Conservation (phyloP, 495 filamentous ascomycete species). For the Aspergillus avenaceus region DNA sequence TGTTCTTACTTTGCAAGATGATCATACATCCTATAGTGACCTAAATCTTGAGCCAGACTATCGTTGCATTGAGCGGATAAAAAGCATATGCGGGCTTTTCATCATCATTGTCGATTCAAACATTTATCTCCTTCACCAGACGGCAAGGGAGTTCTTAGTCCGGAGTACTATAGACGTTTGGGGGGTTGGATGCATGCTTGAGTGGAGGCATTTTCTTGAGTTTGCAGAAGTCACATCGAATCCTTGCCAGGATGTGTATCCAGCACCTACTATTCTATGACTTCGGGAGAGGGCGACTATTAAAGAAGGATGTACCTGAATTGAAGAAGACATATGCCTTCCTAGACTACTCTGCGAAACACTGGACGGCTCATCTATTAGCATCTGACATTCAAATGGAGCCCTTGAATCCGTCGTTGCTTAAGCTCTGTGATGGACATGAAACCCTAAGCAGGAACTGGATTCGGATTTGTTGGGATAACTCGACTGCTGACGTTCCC, state of each 20-base stretch:
- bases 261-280: constrained; percentile 19
- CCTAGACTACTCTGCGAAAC: constrained; percentile 26
- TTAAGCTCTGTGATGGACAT: constrained; percentile 10
- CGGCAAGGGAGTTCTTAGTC: constrained; percentile 36
- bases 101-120: constrained; percentile 26
- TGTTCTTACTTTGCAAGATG: constrained; percentile 32
- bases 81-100: constrained; percentile 38
- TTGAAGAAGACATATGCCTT: no score
- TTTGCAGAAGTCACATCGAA: constrained; percentile 18
- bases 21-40: no score
- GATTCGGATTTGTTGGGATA: not conserved
- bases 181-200: not conserved
- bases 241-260: constrained; percentile 30
- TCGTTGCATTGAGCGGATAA: constrained; percentile 19
- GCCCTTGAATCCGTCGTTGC: constrained; percentile 11
- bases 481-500: not conserved
- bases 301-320: no score
- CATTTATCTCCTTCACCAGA: constrained; percentile 43
- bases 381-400: constrained; percentile 10
- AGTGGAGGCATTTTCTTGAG: constrained; percentile 20
- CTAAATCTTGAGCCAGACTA: no score
- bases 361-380: constrained; percentile 28
- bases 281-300: not conserved
- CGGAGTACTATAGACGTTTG: not conserved
- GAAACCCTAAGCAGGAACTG: constrained; percentile 3